Conservation (phyloP, 257 asterid species). For the Solanum microdontum region DNA sequence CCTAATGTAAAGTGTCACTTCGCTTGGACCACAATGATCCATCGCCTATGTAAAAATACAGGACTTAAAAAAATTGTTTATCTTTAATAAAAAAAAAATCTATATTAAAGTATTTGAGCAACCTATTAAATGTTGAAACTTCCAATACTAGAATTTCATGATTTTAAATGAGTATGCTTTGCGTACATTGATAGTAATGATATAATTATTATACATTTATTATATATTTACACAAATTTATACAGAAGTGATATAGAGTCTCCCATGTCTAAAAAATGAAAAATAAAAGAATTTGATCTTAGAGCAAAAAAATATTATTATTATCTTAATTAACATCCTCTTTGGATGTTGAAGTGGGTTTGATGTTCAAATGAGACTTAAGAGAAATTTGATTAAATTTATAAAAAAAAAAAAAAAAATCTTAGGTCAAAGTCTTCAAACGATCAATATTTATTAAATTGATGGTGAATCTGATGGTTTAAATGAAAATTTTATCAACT, state of each 20-base stretch:
- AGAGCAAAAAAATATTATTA: not conserved
- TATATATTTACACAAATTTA: not conserved
- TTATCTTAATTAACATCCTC: not conserved
- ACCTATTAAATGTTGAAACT: not conserved
- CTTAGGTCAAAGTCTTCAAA: too few species aligned
- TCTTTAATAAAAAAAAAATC: too few species aligned
- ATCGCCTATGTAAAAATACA: not conserved
- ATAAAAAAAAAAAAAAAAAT: rapidly evolving
- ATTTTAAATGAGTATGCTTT: not conserved
- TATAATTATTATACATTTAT: too few species aligned
- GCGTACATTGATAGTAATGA: not conserved
- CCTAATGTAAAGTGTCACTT: not conserved
- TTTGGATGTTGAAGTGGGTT: not conserved
- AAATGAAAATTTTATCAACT: not conserved
- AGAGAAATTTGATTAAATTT: not conserved
- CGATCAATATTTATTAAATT: too few species aligned
- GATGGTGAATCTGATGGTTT: not conserved
- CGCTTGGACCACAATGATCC: not conserved
- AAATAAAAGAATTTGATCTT: too few species aligned
- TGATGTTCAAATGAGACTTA: not conserved
- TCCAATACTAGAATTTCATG: not conserved
- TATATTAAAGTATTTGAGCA: not conserved
- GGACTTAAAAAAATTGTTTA: too few species aligned
- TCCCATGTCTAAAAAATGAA: not conserved
- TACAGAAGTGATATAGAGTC: not conserved